These are phyloP conservation scores for Nematocida sp. DNA, from an alignment of 371 early-diverging fungal genomes.

Conservation along the genomic window DNA sequence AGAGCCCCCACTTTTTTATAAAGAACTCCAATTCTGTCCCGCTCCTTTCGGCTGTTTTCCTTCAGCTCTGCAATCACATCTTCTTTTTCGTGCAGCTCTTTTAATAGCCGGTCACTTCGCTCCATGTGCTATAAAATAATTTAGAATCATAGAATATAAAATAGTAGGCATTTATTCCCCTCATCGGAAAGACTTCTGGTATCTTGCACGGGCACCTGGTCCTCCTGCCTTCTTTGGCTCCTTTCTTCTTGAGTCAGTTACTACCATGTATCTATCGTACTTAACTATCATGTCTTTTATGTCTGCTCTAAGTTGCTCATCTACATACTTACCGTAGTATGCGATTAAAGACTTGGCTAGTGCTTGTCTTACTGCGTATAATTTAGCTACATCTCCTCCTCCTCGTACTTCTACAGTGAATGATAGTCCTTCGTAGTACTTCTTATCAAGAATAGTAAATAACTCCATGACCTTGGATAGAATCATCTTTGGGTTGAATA, in stretches of 20 bases:
- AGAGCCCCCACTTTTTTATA: background rate
- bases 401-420: slow-evolving; percentile 92
- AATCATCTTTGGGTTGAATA: slow-evolving; percentile 89
- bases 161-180: slow-evolving; percentile 36
- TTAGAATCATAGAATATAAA: slow-evolving; percentile 8
- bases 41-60: background rate
- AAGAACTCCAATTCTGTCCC: background rate
- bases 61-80: slow-evolving; percentile 19
- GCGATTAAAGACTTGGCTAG: slow-evolving; percentile 97
- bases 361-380: slow-evolving; percentile 97
- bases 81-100: slow-evolving; percentile 48
- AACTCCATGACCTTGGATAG: slow-evolving; percentile 96
- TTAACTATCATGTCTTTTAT: slow-evolving; percentile 86
- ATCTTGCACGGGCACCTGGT: slow-evolving; percentile 96
- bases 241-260: slow-evolving; percentile 97
- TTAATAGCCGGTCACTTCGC: slow-evolving; percentile 5
- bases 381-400: slow-evolving; percentile 85
- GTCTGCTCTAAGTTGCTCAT: slow-evolving; percentile 98
- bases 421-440: slow-evolving; percentile 87
- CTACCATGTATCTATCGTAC: slow-evolving; percentile 95
- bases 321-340: slow-evolving; percentile 96
- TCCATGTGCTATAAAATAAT: slow-evolving; percentile 32
- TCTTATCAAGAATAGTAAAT: slow-evolving; percentile 87
- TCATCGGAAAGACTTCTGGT: slow-evolving; percentile 71
- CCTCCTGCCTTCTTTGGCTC: slow-evolving; percentile 99